phyloP scores from a whole-genome alignment of 2,329 filamentous ascomycete genomes.

The Neonectria ditissima region DNA sequence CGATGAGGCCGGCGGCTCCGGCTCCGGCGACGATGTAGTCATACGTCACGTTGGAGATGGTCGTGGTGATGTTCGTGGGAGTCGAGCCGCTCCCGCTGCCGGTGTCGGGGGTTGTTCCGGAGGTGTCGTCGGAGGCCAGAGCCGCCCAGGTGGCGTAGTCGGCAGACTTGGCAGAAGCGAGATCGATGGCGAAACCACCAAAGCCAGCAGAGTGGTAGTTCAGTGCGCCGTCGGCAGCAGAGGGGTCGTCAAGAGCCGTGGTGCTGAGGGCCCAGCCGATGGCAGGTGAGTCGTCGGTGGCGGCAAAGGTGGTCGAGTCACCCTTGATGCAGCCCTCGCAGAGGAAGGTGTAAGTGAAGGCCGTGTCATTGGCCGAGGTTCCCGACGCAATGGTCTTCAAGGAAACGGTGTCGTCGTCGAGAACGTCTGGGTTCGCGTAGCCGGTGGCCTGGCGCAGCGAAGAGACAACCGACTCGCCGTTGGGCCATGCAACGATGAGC shows the following conservation, averaged over 20 bases:
- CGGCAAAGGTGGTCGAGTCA: conserved; percentile 57
- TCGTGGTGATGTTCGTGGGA: conserved; percentile 46
- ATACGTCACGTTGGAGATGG: conserved; percentile 54
- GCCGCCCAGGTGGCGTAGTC: conserved; percentile 58
- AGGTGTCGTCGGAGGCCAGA: conserved; percentile 56
- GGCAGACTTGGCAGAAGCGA: conserved; percentile 52
- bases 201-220: conserved; percentile 57
- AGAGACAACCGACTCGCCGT: conserved; percentile 64
- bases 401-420: conserved; percentile 66
- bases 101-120: conserved; percentile 42
- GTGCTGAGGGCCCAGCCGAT: conserved; percentile 69
- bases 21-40: conserved; percentile 74
- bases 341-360: conserved; percentile 73
- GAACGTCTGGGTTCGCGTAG: conserved; percentile 69
- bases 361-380: conserved; percentile 66
- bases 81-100: conserved; percentile 44
- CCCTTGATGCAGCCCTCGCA: conserved; percentile 69
- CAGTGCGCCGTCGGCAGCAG: conserved; percentile 49
- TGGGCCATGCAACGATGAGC: conserved; percentile 69
- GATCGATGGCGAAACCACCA: conserved; percentile 57
- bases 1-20: conserved; percentile 70
- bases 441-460: conserved; percentile 69
- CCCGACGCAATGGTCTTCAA: conserved; percentile 69
- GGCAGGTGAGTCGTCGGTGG: conserved; percentile 57
- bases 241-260: conserved; percentile 54